phyloP scores from a whole-genome alignment of 352 stramenopile genomes.

The Blastocystis sp. region DNA sequence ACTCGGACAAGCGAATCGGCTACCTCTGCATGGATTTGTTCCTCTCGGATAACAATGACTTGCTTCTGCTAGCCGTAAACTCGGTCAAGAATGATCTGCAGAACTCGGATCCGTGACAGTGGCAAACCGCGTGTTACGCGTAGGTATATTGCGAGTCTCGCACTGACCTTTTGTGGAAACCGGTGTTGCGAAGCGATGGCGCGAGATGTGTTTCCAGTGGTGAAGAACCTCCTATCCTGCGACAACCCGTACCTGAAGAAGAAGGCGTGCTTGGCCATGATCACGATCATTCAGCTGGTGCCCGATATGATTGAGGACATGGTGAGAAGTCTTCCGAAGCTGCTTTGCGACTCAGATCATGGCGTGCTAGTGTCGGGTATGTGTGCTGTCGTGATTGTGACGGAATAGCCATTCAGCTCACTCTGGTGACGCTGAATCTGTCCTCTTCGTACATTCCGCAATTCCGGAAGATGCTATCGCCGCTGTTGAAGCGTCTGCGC shows the following conservation, averaged over 20 bases:
- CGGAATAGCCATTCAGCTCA: constrained; percentile 64
- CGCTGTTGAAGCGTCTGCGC: constrained; percentile 85
- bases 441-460: constrained; percentile 12
- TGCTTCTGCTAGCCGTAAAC: constrained; percentile 99
- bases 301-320: constrained; percentile 98
- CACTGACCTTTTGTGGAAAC: constrained; percentile 95
- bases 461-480: constrained; percentile 81
- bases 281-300: constrained; percentile 88
- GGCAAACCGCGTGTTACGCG: neutral
- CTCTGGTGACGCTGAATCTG: constrained; percentile 4
- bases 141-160: constrained; percentile 83
- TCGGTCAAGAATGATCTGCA: constrained; percentile 94
- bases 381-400: constrained; percentile 90
- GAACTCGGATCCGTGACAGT: constrained; percentile 87
- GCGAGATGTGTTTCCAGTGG: constrained; percentile 94
- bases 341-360: constrained; percentile 94
- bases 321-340: constrained; percentile 88
- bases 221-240: constrained; percentile 89
- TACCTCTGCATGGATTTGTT: constrained; percentile 89
- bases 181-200: constrained; percentile 95
- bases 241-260: constrained; percentile 94
- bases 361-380: constrained; percentile 93
- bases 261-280: constrained; percentile 91
- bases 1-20: constrained; percentile 96
- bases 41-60: constrained; percentile 94